A percentile compares a stretch with the other conserved stretches of the same genome.
phyloP scores from a whole-genome alignment of 306 rosid genomes.

The Trifolium pratense region DNA sequence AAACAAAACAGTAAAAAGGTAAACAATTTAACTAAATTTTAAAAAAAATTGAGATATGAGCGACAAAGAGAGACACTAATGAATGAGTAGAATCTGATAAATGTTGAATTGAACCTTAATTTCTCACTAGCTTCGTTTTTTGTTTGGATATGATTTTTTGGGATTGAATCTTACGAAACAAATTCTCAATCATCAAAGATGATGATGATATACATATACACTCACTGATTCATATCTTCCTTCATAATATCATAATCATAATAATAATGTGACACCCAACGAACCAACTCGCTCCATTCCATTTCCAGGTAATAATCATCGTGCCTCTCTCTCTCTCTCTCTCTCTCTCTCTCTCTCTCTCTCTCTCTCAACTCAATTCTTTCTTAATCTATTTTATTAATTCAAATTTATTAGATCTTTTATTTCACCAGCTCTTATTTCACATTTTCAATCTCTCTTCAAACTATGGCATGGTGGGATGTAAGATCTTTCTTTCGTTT shows the following conservation, averaged over 20 bases:
- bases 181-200: no score
- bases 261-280: no score
- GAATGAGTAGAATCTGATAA: neutral
- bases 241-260: constrained; percentile 9
- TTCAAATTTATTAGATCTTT: no score
- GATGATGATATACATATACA: no score
- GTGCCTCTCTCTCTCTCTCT: neutral
- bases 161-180: neutral
- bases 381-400: neutral
- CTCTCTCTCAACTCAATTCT: neutral
- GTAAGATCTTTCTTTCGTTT: constrained; percentile 57
- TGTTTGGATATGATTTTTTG: neutral
- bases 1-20: no score
- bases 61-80: neutral
- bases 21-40: no score
- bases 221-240: neutral
- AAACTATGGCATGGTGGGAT: constrained; percentile 64
- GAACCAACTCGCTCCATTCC: neutral
- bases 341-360: neutral
- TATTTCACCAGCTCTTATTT: constrained; percentile 8
- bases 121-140: constrained; percentile 21
- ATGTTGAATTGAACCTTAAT: no score
- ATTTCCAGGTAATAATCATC: neutral
- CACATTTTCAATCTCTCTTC: neutral
- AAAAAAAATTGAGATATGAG: no score